These are phyloP conservation scores for Brassica hybrid DNA, from an alignment of 441 rosid species.

Conservation along the genomic window DNA sequence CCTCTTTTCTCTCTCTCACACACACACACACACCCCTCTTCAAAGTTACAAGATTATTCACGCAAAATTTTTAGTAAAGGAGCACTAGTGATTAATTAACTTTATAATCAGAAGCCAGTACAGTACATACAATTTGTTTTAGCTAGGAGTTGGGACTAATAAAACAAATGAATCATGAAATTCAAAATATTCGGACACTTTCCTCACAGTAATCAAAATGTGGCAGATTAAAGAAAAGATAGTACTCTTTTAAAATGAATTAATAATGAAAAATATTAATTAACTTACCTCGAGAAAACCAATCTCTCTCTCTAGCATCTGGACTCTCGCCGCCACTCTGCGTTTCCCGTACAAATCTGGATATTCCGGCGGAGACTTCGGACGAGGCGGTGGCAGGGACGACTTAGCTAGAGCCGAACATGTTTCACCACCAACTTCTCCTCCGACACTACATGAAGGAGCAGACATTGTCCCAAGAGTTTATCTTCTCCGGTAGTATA, in stretches of 20 bases:
- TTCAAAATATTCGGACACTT: slow-evolving; percentile 39
- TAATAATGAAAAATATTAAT: neutral
- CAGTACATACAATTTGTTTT: neutral
- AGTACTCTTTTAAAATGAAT: neutral
- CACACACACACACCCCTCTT: neutral
- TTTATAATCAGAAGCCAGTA: neutral
- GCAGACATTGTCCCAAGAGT: slow-evolving; percentile 24
- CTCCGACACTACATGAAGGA: slow-evolving; percentile 24
- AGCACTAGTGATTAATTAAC: neutral
- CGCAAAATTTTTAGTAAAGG: neutral
- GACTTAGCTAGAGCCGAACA: slow-evolving; percentile 40
- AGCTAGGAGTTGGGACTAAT: neutral
- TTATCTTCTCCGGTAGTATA: neutral
- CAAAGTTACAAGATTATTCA: neutral
- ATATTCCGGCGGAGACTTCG: slow-evolving; percentile 82
- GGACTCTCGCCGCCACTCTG: slow-evolving; percentile 71
- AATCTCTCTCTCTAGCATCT: slow-evolving; percentile 85
- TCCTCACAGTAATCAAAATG: slow-evolving; percentile 39
- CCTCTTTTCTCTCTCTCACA: slow-evolving; percentile 25
- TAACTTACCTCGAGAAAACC: slow-evolving; percentile 71
- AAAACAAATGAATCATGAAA: slow-evolving; percentile 31
- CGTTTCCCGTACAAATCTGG: slow-evolving; percentile 91
- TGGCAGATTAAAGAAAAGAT: slow-evolving; percentile 31
- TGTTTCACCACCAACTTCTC: slow-evolving; percentile 27
- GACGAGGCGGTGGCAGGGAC: slow-evolving; percentile 79